Evolutionary conservation across 768 basidiomycete genomes (phyloP).

Genomic region (Mycena amicta): DNA sequence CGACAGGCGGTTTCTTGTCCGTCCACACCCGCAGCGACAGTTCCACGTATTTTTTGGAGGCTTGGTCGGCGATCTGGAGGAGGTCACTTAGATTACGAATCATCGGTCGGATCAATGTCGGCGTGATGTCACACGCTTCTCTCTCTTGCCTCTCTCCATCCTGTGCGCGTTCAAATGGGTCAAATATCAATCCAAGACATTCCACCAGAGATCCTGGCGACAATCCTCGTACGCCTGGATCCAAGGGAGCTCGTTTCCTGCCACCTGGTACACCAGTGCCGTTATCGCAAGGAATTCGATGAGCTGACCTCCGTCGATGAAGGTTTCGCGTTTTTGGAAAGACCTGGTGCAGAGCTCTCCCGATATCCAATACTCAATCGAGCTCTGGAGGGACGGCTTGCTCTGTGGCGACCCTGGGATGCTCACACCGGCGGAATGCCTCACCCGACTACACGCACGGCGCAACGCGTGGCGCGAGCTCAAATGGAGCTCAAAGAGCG

Average conservation of each 20-base stretch:
- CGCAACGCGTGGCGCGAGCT: constrained; percentile 5
- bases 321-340: constrained; percentile 7
- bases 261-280: background rate
- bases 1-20: too few relatives aligned
- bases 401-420: background rate
- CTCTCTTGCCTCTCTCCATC: too few relatives aligned
- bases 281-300: background rate
- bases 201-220: constrained; percentile 5
- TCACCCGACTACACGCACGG: background rate
- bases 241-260: background rate
- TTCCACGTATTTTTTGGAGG: too few relatives aligned
- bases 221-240: constrained; percentile 5
- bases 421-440: background rate
- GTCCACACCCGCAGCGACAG: too few relatives aligned
- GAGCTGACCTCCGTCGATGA: too few relatives aligned
- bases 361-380: constrained; percentile 2
- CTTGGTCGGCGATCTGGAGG: too few relatives aligned
- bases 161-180: too few relatives aligned
- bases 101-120: too few relatives aligned
- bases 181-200: too few relatives aligned
- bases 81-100: too few relatives aligned
- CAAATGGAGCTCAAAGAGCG: constrained; percentile 1
- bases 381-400: constrained; percentile 13
- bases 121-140: too few relatives aligned
- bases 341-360: background rate